Evolutionary conservation across 495 filamentous ascomycete genomes (phyloP).

Genomic region (Lophium mytilinum): DNA sequence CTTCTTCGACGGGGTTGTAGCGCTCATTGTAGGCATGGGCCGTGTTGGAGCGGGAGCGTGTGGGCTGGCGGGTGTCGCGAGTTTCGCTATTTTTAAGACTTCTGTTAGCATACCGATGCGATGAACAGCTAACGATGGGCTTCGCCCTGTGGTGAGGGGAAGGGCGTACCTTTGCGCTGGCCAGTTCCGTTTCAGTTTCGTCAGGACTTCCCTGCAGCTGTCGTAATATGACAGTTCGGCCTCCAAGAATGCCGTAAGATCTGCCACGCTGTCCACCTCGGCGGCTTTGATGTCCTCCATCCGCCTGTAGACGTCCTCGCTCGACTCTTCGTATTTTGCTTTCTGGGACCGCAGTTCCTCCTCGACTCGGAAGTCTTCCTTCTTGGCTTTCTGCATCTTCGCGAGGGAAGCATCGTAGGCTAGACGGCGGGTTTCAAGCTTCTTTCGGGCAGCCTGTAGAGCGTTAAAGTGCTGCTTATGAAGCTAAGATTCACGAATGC

Average conservation of each 20-base stretch:
- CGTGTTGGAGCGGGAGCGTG: constrained; percentile 52
- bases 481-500: neutral
- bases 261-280: constrained; percentile 74
- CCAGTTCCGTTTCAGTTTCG: constrained; percentile 62
- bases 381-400: constrained; percentile 92
- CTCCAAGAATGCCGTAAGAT: constrained; percentile 76
- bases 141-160: neutral
- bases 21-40: constrained; percentile 50
- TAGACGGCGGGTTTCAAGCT: constrained; percentile 83
- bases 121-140: no score
- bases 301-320: constrained; percentile 81
- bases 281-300: constrained; percentile 97
- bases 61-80: constrained; percentile 32
- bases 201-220: constrained; percentile 67
- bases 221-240: constrained; percentile 90
- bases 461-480: neutral
- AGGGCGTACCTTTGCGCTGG: constrained; percentile 45
- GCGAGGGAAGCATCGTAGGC: constrained; percentile 84
- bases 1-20: constrained; percentile 51
- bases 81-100: neutral
- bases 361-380: constrained; percentile 85
- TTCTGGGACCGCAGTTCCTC: constrained; percentile 89
- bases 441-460: constrained; percentile 71
- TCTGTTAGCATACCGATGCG: constrained; percentile 14
- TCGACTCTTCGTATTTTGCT: constrained; percentile 93